phyloP scores from a whole-genome alignment of 345 rosid species.

The Gossypium rotundifolium region DNA sequence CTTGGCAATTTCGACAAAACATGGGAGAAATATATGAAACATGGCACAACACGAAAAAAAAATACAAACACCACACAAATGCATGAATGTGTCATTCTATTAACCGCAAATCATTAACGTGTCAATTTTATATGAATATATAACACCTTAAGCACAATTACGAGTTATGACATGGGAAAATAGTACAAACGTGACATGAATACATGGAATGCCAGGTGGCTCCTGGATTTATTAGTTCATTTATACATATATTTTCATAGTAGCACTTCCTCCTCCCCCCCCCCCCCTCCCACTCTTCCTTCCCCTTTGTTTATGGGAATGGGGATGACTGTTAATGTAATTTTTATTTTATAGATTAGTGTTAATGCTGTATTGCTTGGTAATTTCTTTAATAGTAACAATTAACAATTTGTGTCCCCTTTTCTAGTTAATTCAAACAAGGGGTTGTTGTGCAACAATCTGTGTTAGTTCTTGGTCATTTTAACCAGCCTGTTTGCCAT shows the following conservation, averaged over 20 bases:
- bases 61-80: background rate
- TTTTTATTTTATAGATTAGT: background rate
- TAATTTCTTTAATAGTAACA: background rate
- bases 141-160: background rate
- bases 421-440: background rate
- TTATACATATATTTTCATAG: background rate
- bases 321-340: background rate
- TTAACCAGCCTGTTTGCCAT: background rate
- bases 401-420: no score
- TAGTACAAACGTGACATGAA: background rate
- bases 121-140: background rate
- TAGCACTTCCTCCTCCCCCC: background rate
- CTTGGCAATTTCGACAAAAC: background rate
- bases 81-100: background rate
- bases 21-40: background rate
- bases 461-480: background rate
- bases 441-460: background rate
- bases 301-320: background rate
- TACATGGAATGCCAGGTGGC: background rate
- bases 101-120: background rate
- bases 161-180: background rate
- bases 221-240: background rate
- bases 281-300: no score
- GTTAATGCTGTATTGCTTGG: background rate
- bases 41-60: background rate